Percentiles rank a stretch among this genome's conserved stretches.
phyloP scores from a whole-genome alignment of 1,284 basidiomycete species.

The Pyrrhoderma noxium region DNA sequence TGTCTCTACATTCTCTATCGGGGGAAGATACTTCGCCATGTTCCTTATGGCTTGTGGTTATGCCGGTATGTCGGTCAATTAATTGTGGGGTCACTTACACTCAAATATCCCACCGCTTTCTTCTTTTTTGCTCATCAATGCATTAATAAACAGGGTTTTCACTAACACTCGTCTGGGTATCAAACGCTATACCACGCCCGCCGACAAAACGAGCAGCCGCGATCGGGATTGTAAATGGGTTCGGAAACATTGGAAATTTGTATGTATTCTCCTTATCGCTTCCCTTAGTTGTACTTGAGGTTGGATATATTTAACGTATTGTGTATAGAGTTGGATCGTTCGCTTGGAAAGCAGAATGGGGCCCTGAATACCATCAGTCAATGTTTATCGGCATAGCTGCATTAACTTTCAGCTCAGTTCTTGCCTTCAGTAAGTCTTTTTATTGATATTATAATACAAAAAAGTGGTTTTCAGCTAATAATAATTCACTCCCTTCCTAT shows the following conservation, averaged over 20 bases:
- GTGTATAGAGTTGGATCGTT: conserved; percentile 30
- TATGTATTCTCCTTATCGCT: conserved; percentile 21
- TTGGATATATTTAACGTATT: neutral
- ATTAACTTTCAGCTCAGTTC: conserved; percentile 24
- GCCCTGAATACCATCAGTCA: conserved; percentile 32
- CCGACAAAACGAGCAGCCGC: conserved; percentile 50
- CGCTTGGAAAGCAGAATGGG: conserved; percentile 34
- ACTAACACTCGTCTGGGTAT: conserved; percentile 56
- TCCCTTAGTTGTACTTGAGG: neutral
- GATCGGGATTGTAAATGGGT: conserved; percentile 37
- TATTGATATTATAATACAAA: too few species aligned
- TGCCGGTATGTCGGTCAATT: conserved; percentile 16
- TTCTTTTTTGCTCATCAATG: neutral
- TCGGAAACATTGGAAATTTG: conserved; percentile 36
- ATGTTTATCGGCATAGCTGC: conserved; percentile 32
- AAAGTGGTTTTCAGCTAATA: too few species aligned
- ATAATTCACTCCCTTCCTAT: too few species aligned
- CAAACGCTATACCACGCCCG: conserved; percentile 55
- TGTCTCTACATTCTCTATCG: conserved; percentile 22
- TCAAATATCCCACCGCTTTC: too few species aligned
- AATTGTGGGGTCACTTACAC: neutral
- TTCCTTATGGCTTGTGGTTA: conserved; percentile 24
- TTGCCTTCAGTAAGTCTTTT: conserved; percentile 25
- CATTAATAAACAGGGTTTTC: conserved; percentile 30
- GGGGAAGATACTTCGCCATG: conserved; percentile 25